A percentile compares a stretch with the other conserved stretches of the same genome.
Evolutionary conservation across 2,329 filamentous ascomycete genomes (phyloP).

Genomic region (Aspergillus fumigatiaffinis): DNA sequence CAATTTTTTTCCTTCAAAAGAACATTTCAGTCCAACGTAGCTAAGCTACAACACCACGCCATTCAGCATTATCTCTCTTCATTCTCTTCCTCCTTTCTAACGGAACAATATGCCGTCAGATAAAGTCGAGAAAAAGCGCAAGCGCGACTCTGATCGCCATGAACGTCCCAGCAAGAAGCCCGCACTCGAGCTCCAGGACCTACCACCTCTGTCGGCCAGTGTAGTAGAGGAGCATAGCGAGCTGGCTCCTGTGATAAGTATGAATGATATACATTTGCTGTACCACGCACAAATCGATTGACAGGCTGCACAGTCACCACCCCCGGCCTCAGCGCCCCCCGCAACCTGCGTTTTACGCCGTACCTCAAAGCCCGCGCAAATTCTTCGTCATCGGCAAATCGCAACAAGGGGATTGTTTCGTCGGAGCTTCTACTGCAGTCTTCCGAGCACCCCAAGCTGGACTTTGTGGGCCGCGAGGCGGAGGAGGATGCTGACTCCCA

Average conservation of each 20-base stretch:
- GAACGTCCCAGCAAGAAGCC: constrained; percentile 48
- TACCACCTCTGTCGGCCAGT: constrained; percentile 42
- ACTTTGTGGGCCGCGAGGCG: constrained; percentile 53
- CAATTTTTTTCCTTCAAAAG: background rate
- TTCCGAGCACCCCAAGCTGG: constrained; percentile 56
- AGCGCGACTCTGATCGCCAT: constrained; percentile 43
- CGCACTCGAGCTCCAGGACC: constrained; percentile 34
- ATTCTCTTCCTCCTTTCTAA: background rate
- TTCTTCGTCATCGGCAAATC: constrained; percentile 22
- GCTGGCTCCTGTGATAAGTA: constrained; percentile 50
- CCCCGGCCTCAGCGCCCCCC: constrained; percentile 30
- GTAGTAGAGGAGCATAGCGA: constrained; percentile 46
- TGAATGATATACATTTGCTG: constrained; percentile 10
- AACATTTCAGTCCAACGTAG: background rate
- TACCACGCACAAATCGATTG: background rate
- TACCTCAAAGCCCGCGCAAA: constrained; percentile 50
- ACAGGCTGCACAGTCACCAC: constrained; percentile 26
- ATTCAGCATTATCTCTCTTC: background rate
- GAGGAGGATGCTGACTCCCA: constrained; percentile 50
- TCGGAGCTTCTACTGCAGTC: constrained; percentile 58
- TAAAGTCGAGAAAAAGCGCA: constrained; percentile 49
- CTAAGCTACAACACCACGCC: background rate
- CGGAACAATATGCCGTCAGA: constrained; percentile 28
- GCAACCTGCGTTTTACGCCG: constrained; percentile 31
- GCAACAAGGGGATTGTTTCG: constrained; percentile 34